phyloP scores from a whole-genome alignment of 176 grass and related monocot species.

The Eleusine coracana region DNA sequence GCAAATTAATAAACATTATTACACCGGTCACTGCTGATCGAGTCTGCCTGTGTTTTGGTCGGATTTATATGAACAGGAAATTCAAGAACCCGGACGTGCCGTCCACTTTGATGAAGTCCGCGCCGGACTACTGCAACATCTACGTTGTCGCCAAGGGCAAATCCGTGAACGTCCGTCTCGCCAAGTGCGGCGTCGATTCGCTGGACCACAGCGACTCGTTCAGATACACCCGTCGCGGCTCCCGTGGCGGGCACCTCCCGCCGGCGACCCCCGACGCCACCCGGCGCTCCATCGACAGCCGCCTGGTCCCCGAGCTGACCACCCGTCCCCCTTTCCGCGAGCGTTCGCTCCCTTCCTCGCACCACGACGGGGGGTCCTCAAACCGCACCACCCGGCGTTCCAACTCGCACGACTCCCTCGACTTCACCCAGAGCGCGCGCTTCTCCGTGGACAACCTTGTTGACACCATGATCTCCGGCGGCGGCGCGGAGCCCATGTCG shows the following conservation, averaged over 20 bases:
- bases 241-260: slow-evolving; percentile 29
- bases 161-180: slow-evolving; percentile 58
- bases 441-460: slow-evolving; percentile 60
- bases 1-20: no score
- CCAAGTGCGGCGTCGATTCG: slow-evolving; percentile 54
- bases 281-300: slow-evolving; percentile 36
- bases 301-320: slow-evolving; percentile 52
- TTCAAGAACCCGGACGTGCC: slow-evolving; percentile 85
- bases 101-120: slow-evolving; percentile 59
- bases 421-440: slow-evolving; percentile 51
- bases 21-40: no score
- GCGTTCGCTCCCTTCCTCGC: slow-evolving; percentile 41
- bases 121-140: slow-evolving; percentile 84
- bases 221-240: slow-evolving; percentile 44
- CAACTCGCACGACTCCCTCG: slow-evolving; percentile 49
- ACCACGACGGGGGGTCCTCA: not conserved
- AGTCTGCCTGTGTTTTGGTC: no score
- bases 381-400: slow-evolving; percentile 6
- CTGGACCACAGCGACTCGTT: slow-evolving; percentile 10
- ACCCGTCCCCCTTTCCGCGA: slow-evolving; percentile 62
- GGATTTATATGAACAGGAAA: slow-evolving; percentile 47
- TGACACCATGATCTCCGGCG: slow-evolving; percentile 40
- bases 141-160: slow-evolving; percentile 75
- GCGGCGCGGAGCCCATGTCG: slow-evolving; percentile 45
- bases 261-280: slow-evolving; percentile 35